Evolutionary conservation across 306 rosid species (phyloP).

Genomic region (Citrullus amarus): DNA sequence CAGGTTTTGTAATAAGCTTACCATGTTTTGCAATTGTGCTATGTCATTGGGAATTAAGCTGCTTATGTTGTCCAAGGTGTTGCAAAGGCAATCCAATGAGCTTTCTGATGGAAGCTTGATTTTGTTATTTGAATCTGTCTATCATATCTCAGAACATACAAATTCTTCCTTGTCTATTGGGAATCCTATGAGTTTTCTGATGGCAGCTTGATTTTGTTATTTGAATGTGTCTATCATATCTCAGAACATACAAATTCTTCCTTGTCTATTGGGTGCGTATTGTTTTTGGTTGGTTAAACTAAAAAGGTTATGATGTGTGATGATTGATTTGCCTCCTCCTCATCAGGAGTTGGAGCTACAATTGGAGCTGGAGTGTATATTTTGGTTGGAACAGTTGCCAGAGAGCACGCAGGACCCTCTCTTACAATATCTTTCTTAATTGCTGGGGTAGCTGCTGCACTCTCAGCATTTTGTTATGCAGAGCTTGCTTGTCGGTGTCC

Average conservation of each 20-base stretch:
- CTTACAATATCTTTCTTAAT: constrained; percentile 63
- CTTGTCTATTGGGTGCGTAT: constrained; percentile 2
- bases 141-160: neutral
- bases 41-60: neutral
- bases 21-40: neutral
- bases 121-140: neutral
- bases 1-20: neutral
- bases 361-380: constrained; percentile 97
- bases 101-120: neutral
- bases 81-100: neutral
- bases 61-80: neutral
- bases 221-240: neutral
- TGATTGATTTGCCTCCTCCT: neutral
- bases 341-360: constrained; percentile 82
- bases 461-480: constrained; percentile 94
- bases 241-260: neutral
- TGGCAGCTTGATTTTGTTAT: neutral
- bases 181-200: neutral
- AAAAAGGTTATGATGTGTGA: neutral
- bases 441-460: constrained; percentile 87
- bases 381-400: constrained; percentile 89
- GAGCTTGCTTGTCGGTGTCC: constrained; percentile 94
- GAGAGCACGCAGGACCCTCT: constrained; percentile 86
- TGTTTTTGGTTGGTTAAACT: neutral
- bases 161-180: neutral